Percentiles rank a stretch among this genome's conserved stretches.
These are phyloP conservation scores for Sistotremastrum niveocremeum DNA, from an alignment of 768 basidiomycete genomes.

Conservation along the genomic window DNA sequence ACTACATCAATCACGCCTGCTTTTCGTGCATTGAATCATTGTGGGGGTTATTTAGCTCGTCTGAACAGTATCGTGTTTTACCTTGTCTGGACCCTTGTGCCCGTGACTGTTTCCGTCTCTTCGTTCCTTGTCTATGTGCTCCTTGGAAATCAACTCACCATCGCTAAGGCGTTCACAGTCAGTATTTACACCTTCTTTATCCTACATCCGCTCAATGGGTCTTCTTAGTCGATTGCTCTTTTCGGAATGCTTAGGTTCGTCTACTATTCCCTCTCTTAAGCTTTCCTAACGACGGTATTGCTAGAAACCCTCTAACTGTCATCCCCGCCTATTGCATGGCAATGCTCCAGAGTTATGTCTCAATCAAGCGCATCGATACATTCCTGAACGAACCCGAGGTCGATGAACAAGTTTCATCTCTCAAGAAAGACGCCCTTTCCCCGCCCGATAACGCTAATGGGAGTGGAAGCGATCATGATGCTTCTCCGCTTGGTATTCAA, in stretches of 20 bases:
- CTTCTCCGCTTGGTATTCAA: slow-evolving; percentile 17
- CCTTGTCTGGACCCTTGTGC: slow-evolving; percentile 60
- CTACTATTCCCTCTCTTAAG: too few species aligned
- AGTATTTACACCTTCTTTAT: too few species aligned
- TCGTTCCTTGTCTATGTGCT: slow-evolving; percentile 66
- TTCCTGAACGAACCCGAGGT: slow-evolving; percentile 28
- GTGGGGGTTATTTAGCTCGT: too few species aligned
- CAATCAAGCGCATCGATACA: slow-evolving; percentile 24
- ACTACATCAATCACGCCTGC: not conserved
- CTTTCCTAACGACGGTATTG: too few species aligned
- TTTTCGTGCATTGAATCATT: not conserved
- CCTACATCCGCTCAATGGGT: not conserved
- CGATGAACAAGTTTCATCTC: slow-evolving; percentile 22
- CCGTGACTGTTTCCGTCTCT: slow-evolving; percentile 66
- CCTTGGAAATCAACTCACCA: slow-evolving; percentile 59
- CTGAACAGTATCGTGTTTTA: slow-evolving; percentile 62
- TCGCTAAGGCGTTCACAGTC: slow-evolving; percentile 76
- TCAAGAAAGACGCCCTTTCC: slow-evolving; percentile 11
- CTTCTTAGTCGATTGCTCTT: slow-evolving; percentile 53
- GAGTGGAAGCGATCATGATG: slow-evolving; percentile 2
- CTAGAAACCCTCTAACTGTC: slow-evolving; percentile 56
- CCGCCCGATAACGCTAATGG: slow-evolving; percentile 3
- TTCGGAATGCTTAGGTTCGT: slow-evolving; percentile 56
- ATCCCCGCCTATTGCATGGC: slow-evolving; percentile 41
- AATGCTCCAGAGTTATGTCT: not conserved